Base-by-base conservation (phyloP, 108 stramenopile species). In the Nitzschia inconspicua region DNA sequence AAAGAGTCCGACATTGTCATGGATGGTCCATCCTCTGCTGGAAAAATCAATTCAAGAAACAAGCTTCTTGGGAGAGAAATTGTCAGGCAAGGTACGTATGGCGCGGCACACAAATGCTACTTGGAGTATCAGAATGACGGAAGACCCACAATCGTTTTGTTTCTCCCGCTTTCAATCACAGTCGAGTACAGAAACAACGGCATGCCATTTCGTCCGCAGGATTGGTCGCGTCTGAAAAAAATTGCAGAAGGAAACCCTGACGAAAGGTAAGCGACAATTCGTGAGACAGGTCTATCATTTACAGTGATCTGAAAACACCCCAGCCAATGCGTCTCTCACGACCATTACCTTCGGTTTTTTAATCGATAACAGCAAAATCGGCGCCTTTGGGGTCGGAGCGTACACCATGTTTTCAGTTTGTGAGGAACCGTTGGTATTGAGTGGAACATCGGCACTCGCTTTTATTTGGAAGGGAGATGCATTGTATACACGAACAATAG, bases 211-310 rank as follows among this genome's bases (percentile, higher is more conserved):
- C 82, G 88, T n/a, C 37, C 61, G 2, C 80, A 93, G 46, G 91
- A 93, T 65, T 93, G 87, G 91, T 58, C 66, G 7, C 74, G 91
- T 1, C 60, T 93, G 19, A 68, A 81, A 32, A 86, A 85, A 63
- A 93, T 93, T 72, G 91, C 91, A 32, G 91, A 89, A 72, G 91
- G 91, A 25, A 93, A 93, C 59, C 91, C 91, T 0, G 86, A 89
- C 30, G 70, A 71, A 49, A 35, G 32, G n/a, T n/a, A n/a, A n/a
- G n/a, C n/a, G n/a, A n/a, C n/a, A n/a, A n/a, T n/a, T n/a, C n/a
- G n/a, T n/a, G n/a, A n/a, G n/a, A n/a, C n/a, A n/a, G n/a, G n/a
- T n/a, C n/a, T n/a, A n/a, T n/a, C n/a, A n/a, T n/a, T n/a, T n/a
- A n/a, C n/a, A n/a, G n/a, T n/a, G n/a, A n/a, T n/a, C n/a, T n/a